Conservation (phyloP, 768 basidiomycete genomes). For the Tulasnella sp. region DNA sequence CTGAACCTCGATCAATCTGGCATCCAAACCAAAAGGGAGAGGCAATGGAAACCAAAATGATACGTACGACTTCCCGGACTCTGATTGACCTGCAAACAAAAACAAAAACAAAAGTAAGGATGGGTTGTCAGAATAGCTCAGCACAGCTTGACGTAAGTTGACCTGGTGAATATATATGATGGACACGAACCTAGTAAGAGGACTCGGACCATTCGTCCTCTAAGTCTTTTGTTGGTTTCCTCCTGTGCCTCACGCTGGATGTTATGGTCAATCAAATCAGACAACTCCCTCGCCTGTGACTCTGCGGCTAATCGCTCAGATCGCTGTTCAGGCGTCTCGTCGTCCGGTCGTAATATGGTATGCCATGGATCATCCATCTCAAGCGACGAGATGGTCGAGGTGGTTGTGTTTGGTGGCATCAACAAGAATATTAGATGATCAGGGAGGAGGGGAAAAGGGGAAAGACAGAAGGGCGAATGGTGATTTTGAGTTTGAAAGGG, state of each 20-base stretch:
- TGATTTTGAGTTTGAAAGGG: no score
- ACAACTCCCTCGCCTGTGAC: constrained; percentile 57
- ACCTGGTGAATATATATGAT: constrained; percentile 84
- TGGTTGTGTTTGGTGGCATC: background rate
- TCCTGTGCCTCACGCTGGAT: constrained; percentile 54
- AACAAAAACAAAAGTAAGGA: constrained; percentile 29
- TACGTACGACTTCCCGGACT: constrained; percentile 9
- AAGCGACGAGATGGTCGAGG: background rate
- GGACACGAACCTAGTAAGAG: constrained; percentile 75
- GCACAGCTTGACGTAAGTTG: constrained; percentile 62
- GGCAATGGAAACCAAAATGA: no score
- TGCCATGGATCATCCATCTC: background rate
- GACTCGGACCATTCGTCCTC: constrained; percentile 57
- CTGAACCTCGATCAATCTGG: no score
- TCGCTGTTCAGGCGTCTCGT: constrained; percentile 60
- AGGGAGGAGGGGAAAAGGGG: background rate
- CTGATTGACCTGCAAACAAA: constrained; percentile 17
- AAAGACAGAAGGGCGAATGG: background rate
- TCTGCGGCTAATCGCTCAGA: constrained; percentile 55
- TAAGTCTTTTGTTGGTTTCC: constrained; percentile 34
- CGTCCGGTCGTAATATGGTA: constrained; percentile 31
- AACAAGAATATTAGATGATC: background rate
- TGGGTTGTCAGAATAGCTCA: constrained; percentile 29
- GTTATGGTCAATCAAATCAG: constrained; percentile 71
- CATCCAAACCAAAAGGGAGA: background rate